These are phyloP conservation scores for Microsporum audouinii DNA, from an alignment of 2,329 filamentous ascomycete genomes.

Conservation along the genomic window DNA sequence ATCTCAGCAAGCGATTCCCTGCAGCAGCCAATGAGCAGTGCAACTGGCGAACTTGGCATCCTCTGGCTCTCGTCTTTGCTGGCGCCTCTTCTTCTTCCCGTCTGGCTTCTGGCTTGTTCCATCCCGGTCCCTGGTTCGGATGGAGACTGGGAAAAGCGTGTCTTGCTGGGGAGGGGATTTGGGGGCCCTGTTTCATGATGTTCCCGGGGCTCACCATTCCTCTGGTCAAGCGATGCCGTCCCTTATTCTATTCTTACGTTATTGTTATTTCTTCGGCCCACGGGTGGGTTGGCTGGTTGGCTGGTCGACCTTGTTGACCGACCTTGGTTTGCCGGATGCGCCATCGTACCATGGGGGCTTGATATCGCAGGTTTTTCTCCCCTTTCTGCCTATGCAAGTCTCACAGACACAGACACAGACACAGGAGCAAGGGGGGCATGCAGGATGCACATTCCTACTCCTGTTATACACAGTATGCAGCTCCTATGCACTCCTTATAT, in stretches of 20 bases:
- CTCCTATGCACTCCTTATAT: background rate
- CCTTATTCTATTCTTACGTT: background rate
- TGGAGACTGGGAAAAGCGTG: background rate
- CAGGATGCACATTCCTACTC: background rate
- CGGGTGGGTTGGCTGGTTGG: background rate
- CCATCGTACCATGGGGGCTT: background rate
- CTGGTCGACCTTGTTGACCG: background rate
- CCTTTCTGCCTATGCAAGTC: background rate
- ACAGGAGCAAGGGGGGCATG: background rate
- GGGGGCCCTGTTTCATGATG: background rate
- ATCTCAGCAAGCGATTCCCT: background rate
- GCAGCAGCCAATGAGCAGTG: background rate
- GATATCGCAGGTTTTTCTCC: background rate
- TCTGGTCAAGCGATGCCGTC: background rate
- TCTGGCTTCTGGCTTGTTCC: background rate
- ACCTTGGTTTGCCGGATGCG: background rate
- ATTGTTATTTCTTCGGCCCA: background rate
- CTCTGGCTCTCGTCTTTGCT: background rate
- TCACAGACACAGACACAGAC: background rate
- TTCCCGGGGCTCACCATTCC: too few species aligned
- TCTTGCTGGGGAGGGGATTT: background rate
- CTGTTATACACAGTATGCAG: background rate
- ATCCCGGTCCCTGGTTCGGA: background rate
- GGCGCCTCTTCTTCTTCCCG: too few species aligned
- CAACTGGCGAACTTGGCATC: constrained; percentile 1